Base-by-base conservation (phyloP, 75 land plant genomes). In the Cryptomeria japonica region DNA sequence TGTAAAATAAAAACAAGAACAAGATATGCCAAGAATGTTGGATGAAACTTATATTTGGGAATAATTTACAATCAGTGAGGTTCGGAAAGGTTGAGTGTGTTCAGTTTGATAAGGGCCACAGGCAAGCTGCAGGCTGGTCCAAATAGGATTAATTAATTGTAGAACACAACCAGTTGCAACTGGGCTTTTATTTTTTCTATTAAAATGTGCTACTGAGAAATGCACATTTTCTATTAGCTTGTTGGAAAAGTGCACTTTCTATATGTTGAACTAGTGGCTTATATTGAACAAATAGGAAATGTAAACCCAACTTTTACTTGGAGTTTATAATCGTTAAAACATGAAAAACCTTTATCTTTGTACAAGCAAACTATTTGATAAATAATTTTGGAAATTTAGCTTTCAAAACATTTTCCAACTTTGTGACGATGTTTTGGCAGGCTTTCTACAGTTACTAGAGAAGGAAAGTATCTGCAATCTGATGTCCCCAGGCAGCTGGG, bases 401-500 rank as follows among this genome's bases (percentile, higher is more conserved):
- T n/a, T 37, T n/a, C 39, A 75, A 34, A 25, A 42, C 37, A 36
- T 32, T 82, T 87, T 38, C 46, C 32, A 82, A 82, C 84, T 82
- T n/a, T 46, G 12, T 42, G 53, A 46, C 47, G n/a, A 42, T 85
- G 42, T 85, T 83, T 38, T 83, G 86, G 32, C 93, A 98, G 99
- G 91, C 88, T 97, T 75, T 94, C 93, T 37, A 93, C 90, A 76
- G 99, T 98, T 56, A 98, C 99, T 82, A 94, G 92, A 85, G 96
- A 98, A 80, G 99, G 99, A 44, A 97, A 97, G 86, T 91, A 85
- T 90, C 70, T 94, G 68, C 90, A 85, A 86, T 97, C 99, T 84
- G 86, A 95, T 91, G 96, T 97, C 39, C 99, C 99, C 0, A 89
- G 93, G 56, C 97, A 97, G 87, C 92, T 98, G 10, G 87, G 94